Evolutionary conservation across 495 filamentous ascomycete genomes (phyloP), one percentile per base, ranked within the genome.

Genomic region (Corynascus novoguineensis): DNA sequence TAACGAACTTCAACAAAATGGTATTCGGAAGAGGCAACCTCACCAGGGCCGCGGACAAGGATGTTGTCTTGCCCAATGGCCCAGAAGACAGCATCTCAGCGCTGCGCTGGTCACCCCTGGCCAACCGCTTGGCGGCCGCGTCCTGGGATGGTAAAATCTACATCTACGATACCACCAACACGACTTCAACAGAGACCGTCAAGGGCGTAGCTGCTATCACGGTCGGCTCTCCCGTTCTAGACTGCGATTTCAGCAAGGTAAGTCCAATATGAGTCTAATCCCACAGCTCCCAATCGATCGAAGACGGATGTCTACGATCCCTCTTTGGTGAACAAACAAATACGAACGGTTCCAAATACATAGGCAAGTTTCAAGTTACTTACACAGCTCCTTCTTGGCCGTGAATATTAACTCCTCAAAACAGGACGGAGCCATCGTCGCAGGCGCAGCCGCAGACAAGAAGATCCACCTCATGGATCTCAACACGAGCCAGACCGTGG

Each of bases 141-240:
- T 92, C 86, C 40, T 97, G 92, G 92, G 92, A 97, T 67, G 95
- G 92, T 71, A 91, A 89, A 63, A 88, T 95, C 60, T 86, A 88
- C 63, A 92, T 97, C 64, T 97, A 95, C 71, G 87, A 95, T 69
- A 87, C 93, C 70, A 84, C 85, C 53, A 72, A 75, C 38, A 79
- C 81, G 58, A 87, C 86, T 27, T 75, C 80, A 25, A 57, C 48
- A 31, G 40, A 17, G 40, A 37, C 47, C 60, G 90, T 85, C 66
- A 77, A 84, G 71, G 88, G 87, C 38, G 92, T 89, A 66, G 87
- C 89, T 24, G 69, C 86, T 35, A 88, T 92, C 68, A 83, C 88
- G 55, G 83, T 86, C 73, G 85, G 90, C 54, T 85, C 76, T 32
- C 88, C 88, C 22, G 88, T 90, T 24, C 69, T 97, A 62, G 86